Evolutionary conservation across 2,329 filamentous ascomycete species (phyloP), one percentile per base, ranked within the genome.

Genomic region (Colletotrichum australisinense): DNA sequence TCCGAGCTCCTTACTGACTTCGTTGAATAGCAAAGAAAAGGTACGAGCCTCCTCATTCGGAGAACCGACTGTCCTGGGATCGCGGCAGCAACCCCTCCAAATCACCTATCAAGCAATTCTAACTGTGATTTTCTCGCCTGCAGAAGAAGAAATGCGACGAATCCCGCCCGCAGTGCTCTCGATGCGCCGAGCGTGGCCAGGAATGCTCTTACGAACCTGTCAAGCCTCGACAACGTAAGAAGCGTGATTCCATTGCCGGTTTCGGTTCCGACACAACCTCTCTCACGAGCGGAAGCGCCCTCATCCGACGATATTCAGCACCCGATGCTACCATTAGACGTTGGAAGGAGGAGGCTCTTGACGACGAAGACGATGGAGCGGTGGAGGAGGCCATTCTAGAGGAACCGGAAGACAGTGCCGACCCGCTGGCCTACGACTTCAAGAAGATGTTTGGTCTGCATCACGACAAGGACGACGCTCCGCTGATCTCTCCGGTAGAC

Each of bases 111-210:
- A 62, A 46, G 9, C 35, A 6, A 19, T 19, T 57, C 60, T 74
- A 53, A 65, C 57, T 63, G 49, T 35, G 30, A 19, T 22, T 26
- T 46, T 72, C 26, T 52, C 68, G 22, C 32, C 9, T 35, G 74
- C 73, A 90, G 88, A 90, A 90, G 79, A 90, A 90, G 79, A 90
- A 90, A 80, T 90, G 88, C 76, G 86, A 90, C 76, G 88, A 90
- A 78, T 81, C 79, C 42, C 85, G 87, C 8, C 88, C 88, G 3
- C 81, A 83, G 58, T 90, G 88, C 76, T 81, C 84, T 26, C 86
- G 88, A 53, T 90, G 88, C 78, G 76, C 80, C 55, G 88, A 90
- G 78, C 83, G 85, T 53, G 82, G 82, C 63, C 81, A 86, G 58
- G 83, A 86, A 26, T 90, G 88, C 76, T 79, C 82, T 2, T 90